Conservation (phyloP, 305 asterid species). For the Coffea humblotiana region DNA sequence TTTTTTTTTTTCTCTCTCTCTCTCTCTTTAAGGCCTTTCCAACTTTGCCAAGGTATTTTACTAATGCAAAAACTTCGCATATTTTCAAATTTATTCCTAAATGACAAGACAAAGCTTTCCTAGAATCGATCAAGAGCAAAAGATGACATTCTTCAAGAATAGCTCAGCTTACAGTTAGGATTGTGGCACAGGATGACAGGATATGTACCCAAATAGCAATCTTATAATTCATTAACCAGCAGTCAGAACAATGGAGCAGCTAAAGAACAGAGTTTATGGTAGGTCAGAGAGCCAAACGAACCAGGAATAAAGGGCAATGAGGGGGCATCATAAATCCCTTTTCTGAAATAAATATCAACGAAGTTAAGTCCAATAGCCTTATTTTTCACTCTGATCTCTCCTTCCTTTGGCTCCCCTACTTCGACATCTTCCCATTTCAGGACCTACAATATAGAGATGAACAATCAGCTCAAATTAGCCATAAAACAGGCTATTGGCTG, state of each 20-base stretch:
- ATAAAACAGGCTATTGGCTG: background rate
- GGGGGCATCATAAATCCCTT: slow-evolving; percentile 81
- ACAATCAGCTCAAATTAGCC: background rate
- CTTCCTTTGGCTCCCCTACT: slow-evolving; percentile 88
- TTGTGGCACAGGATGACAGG: no score
- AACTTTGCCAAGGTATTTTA: background rate
- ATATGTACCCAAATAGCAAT: no score
- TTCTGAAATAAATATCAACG: slow-evolving; percentile 77
- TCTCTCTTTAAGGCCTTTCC: background rate
- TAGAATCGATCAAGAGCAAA: background rate
- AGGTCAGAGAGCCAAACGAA: slow-evolving; percentile 15
- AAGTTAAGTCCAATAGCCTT: slow-evolving; percentile 88
- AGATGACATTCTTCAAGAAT: background rate
- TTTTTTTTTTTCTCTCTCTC: background rate
- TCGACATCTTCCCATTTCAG: slow-evolving; percentile 95
- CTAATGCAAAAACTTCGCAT: background rate
- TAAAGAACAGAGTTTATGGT: background rate
- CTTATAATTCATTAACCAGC: background rate
- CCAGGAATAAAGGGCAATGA: slow-evolving; percentile 81
- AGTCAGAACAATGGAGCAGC: background rate
- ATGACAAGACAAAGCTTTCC: background rate
- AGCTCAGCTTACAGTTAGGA: background rate
- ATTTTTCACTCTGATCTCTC: slow-evolving; percentile 79
- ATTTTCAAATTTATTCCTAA: background rate
- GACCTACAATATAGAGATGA: slow-evolving; percentile 40